Conservation (phyloP, 352 stramenopile species). For the Peronospora tabacina region DNA sequence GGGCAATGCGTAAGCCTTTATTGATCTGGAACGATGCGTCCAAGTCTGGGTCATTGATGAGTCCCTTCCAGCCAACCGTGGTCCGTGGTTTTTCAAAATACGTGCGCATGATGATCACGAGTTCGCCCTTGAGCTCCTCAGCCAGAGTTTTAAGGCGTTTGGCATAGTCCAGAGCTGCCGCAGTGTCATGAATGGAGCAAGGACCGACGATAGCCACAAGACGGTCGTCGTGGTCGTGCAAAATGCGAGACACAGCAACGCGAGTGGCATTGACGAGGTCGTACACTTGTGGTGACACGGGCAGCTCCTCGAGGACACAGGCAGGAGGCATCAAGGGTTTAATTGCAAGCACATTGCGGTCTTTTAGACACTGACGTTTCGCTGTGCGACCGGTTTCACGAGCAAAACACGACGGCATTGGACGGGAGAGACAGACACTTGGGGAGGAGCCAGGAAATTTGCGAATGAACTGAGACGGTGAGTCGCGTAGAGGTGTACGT, state of each 20-base stretch:
- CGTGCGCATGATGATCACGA: slow-evolving; percentile 80
- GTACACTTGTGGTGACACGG: slow-evolving; percentile 56
- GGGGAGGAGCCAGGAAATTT: neutral
- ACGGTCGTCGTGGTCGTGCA: slow-evolving; percentile 61
- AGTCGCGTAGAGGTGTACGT: too few species aligned
- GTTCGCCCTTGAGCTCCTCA: slow-evolving; percentile 48
- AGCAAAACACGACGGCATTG: slow-evolving; percentile 20
- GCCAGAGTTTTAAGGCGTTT: slow-evolving; percentile 47
- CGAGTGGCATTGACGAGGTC: slow-evolving; percentile 51
- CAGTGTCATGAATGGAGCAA: slow-evolving; percentile 79
- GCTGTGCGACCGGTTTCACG: slow-evolving; percentile 28
- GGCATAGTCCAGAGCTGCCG: slow-evolving; percentile 69
- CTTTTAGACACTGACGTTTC: slow-evolving; percentile 65
- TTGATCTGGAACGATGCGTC: slow-evolving; percentile 85
- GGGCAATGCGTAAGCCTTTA: slow-evolving; percentile 75
- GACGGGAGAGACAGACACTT: neutral
- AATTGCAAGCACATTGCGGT: slow-evolving; percentile 67
- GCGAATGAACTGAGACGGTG: neutral
- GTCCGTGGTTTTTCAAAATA: slow-evolving; percentile 86
- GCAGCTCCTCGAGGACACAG: slow-evolving; percentile 73
- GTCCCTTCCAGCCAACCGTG: slow-evolving; percentile 77
- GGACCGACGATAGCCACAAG: slow-evolving; percentile 69
- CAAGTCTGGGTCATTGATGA: slow-evolving; percentile 83
- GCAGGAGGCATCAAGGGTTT: slow-evolving; percentile 59
- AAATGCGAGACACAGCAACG: slow-evolving; percentile 41